A percentile compares a stretch with the other conserved stretches of the same genome.
Evolutionary conservation across 1,284 basidiomycete species (phyloP).

Genomic region (Irpex sp.): DNA sequence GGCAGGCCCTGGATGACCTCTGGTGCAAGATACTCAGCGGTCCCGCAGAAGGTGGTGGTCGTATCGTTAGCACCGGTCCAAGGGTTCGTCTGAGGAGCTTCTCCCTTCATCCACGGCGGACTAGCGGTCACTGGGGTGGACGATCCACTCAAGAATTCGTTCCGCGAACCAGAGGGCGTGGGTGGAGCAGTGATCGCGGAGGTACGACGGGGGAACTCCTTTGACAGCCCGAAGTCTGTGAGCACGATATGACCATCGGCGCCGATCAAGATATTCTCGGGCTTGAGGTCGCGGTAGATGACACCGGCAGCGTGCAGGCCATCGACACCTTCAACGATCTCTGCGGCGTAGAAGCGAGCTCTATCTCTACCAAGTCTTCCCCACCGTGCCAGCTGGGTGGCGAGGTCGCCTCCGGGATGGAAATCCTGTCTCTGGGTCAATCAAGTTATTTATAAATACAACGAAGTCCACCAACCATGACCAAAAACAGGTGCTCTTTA

Average conservation of each 20-base stretch:
- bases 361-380: slow-evolving; percentile 89
- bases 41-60: slow-evolving; percentile 86
- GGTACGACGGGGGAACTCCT: slow-evolving; percentile 70
- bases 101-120: slow-evolving; percentile 72
- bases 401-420: slow-evolving; percentile 94
- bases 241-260: slow-evolving; percentile 92
- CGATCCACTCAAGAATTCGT: slow-evolving; percentile 46
- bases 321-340: slow-evolving; percentile 94
- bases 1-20: slow-evolving; percentile 90
- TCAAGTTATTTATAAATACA: not conserved
- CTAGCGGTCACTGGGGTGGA: slow-evolving; percentile 43
- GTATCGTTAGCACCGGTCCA: slow-evolving; percentile 61
- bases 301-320: slow-evolving; percentile 85
- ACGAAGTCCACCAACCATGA: slow-evolving; percentile 55
- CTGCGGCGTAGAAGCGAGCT: slow-evolving; percentile 93
- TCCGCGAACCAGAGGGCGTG: slow-evolving; percentile 49
- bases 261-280: slow-evolving; percentile 94
- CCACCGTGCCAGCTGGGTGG: slow-evolving; percentile 94
- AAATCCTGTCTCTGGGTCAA: slow-evolving; percentile 61
- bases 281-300: slow-evolving; percentile 88
- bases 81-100: slow-evolving; percentile 42
- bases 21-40: slow-evolving; percentile 91
- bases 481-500: slow-evolving; percentile 89
- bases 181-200: slow-evolving; percentile 46
- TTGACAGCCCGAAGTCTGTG: slow-evolving; percentile 93